A percentile compares a stretch with the other conserved stretches of the same genome.
Evolutionary conservation across 345 rosid species (phyloP).

Genomic region (Turritis glabra): DNA sequence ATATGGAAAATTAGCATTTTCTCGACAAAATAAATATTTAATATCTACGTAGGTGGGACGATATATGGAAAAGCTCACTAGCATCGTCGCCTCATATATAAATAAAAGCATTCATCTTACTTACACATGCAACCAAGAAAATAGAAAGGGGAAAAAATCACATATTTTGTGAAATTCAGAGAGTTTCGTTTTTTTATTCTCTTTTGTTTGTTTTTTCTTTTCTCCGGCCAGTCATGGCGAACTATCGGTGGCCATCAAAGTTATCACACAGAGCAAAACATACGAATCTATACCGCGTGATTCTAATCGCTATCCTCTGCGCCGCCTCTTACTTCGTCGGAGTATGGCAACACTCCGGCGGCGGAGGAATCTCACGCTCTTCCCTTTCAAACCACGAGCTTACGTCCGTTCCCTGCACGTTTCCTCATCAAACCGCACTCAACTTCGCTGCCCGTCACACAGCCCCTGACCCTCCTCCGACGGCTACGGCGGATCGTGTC

Average conservation of each 20-base stretch:
- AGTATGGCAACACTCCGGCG: slow-evolving; percentile 47
- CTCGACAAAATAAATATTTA: not conserved
- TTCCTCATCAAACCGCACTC: slow-evolving; percentile 26
- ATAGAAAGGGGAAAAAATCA: not conserved
- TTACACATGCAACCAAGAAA: slow-evolving; percentile 12
- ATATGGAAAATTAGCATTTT: not conserved
- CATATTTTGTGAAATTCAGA: not conserved
- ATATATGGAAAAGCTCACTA: slow-evolving; percentile 10
- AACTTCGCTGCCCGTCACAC: slow-evolving; percentile 64
- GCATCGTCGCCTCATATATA: not conserved
- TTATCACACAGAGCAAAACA: slow-evolving; percentile 43
- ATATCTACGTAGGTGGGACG: not conserved
- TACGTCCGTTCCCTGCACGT: slow-evolving; percentile 33
- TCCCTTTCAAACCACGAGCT: not conserved
- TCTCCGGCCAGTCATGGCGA: slow-evolving; percentile 34
- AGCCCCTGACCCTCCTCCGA: slow-evolving; percentile 44
- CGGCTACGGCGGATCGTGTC: slow-evolving; percentile 39
- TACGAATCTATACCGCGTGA: slow-evolving; percentile 46
- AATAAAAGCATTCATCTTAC: slow-evolving; percentile 11
- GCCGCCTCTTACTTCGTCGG: slow-evolving; percentile 56
- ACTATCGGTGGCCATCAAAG: slow-evolving; percentile 33
- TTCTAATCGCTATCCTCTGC: slow-evolving; percentile 48
- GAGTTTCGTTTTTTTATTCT: not conserved
- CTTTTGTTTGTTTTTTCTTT: too few species aligned
- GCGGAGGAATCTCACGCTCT: slow-evolving; percentile 19